Evolutionary conservation across 2,329 filamentous ascomycete genomes (phyloP).

Genomic region (Colletotrichum musicola): DNA sequence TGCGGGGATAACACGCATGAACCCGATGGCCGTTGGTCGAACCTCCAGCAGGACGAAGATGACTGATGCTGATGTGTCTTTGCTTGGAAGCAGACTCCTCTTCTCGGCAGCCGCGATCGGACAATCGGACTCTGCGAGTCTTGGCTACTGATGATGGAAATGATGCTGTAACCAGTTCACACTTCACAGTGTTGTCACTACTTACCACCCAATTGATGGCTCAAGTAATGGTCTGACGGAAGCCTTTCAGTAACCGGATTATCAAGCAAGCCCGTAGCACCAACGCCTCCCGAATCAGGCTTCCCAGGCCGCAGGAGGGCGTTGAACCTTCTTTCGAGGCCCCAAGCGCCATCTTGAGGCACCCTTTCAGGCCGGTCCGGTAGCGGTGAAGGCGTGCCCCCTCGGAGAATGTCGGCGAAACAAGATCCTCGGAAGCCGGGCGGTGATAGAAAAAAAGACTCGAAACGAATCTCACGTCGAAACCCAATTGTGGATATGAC

Average conservation of each 20-base stretch:
- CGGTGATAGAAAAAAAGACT: constrained; percentile 13
- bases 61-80: constrained; percentile 9
- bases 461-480: constrained; percentile 20
- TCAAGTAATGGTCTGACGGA: neutral
- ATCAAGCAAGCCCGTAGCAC: neutral
- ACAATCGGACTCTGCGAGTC: neutral
- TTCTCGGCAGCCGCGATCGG: constrained; percentile 19
- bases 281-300: neutral
- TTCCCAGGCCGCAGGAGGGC: neutral
- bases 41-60: neutral
- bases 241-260: neutral
- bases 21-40: neutral
- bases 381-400: constrained; percentile 4
- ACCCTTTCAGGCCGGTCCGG: neutral
- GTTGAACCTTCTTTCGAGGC: neutral
- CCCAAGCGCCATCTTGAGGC: neutral
- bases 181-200: constrained; percentile 12
- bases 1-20: neutral
- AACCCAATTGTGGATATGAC: constrained; percentile 29
- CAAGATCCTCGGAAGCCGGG: constrained; percentile 8
- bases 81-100: constrained; percentile 10
- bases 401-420: constrained; percentile 15
- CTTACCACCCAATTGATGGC: neutral
- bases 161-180: neutral
- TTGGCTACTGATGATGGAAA: neutral